Evolutionary conservation across 2,329 filamentous ascomycete genomes (phyloP), one percentile per base, ranked within the genome.

Genomic region (Passalora sequoiae): DNA sequence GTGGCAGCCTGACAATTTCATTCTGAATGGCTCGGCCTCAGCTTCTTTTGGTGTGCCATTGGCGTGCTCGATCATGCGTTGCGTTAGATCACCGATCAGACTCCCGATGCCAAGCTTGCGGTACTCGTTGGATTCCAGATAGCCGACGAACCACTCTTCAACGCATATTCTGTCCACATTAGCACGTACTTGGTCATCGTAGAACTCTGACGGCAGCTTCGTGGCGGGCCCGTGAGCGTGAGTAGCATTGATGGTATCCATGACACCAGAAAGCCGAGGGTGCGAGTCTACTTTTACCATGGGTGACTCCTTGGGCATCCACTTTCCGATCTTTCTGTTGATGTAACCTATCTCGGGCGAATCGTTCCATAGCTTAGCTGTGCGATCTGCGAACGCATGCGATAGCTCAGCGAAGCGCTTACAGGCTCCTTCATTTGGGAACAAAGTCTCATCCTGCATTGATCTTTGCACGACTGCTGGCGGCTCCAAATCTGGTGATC

Each of bases 131-230:
- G 80, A 89, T 66, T 96, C 89, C 44, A 75, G 75, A 64, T 94
- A 97, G 2, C 92, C 91, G 15, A 78, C 71, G 64, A 84, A 97
- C 92, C 92, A 97, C 68, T 97, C 92, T 58, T 98, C 89, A 0
- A 89, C 81, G 20, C 77, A 80, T 46, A 96, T 80, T 25, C 73
- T 72, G 44, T 85, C 80, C 44, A 92, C 78, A 48, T 89, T 84
- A 3, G 74, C 72, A 38, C 80, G 75, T 3, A 76, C 80, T 59
- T 82, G 83, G 13, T 74, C 62, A 60, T 96, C 88, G 66, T 97
- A 97, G 65, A 98, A 97, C 50, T 89, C 85, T 7, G 75, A 72
- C 0, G 92, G 92, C 2, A 97, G 75, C 33, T 76, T 80, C 0
- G 89, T 96, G 8, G 77, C 76, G 0, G 84, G 78, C 0, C 86